Conservation (phyloP, 352 stramenopile genomes). For the Pythium oligandrum region DNA sequence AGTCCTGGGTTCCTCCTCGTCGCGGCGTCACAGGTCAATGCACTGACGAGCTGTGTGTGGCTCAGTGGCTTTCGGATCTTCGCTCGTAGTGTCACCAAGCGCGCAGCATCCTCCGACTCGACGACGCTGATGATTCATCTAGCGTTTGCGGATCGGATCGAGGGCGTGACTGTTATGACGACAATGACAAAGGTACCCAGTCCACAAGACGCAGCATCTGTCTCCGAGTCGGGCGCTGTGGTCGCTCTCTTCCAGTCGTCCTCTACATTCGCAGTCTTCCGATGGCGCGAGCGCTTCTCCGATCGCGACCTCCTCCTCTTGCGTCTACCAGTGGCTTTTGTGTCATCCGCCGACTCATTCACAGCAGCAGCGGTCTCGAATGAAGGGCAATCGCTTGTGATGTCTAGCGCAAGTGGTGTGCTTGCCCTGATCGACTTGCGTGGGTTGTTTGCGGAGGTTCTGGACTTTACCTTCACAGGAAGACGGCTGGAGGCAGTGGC, state of each 20-base stretch:
- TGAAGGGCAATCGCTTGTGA: slow-evolving; percentile 27
- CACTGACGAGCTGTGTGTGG: slow-evolving; percentile 11
- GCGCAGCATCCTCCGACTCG: slow-evolving; percentile 1
- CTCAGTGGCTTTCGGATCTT: slow-evolving; percentile 56
- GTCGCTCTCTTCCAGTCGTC: slow-evolving; percentile 27
- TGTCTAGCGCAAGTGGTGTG: slow-evolving; percentile 21
- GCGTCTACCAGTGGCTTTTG: slow-evolving; percentile 11
- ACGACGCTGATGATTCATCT: slow-evolving; percentile 34
- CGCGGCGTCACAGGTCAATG: slow-evolving; percentile 13
- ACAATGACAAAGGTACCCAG: neutral
- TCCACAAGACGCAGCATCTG: too few relatives aligned
- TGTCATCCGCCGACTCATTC: slow-evolving; percentile 6
- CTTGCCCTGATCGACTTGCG: slow-evolving; percentile 33
- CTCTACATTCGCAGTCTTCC: slow-evolving; percentile 32
- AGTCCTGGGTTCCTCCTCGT: slow-evolving; percentile 40
- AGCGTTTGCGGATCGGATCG: slow-evolving; percentile 25
- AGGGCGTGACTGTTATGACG: neutral
- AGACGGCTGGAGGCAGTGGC: too few relatives aligned
- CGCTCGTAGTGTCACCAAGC: slow-evolving; percentile 3
- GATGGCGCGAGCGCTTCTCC: slow-evolving; percentile 55
- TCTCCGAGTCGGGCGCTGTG: slow-evolving; percentile 22
- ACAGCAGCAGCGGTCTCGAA: slow-evolving; percentile 16
- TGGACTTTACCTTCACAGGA: too few relatives aligned
- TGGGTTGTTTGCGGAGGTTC: slow-evolving; percentile 6
- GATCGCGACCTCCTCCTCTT: slow-evolving; percentile 38